A percentile compares a stretch with the other conserved stretches of the same genome.
Evolutionary conservation across 2,329 filamentous ascomycete genomes (phyloP).

Genomic region (Dactylellina parvicollis): DNA sequence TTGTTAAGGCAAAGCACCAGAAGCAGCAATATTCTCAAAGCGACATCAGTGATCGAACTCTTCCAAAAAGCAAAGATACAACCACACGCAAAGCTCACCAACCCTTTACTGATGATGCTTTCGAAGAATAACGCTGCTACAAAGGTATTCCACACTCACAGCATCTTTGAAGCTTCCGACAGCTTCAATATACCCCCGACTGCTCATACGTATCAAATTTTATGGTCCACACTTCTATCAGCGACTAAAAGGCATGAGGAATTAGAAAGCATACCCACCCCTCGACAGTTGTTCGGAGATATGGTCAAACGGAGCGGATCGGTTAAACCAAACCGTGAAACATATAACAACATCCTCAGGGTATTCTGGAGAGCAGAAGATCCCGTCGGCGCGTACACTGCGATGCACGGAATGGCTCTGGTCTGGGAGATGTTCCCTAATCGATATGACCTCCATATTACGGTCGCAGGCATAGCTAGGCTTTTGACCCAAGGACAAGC

Average conservation of each 20-base stretch:
- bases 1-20: constrained; percentile 28
- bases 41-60: constrained; percentile 32
- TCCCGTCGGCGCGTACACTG: constrained; percentile 42
- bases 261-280: constrained; percentile 5
- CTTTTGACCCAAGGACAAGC: constrained; percentile 1
- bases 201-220: constrained; percentile 11
- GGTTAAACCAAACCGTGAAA: constrained; percentile 3
- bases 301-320: constrained; percentile 38
- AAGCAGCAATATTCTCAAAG: constrained; percentile 28
- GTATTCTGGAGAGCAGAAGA: constrained; percentile 32
- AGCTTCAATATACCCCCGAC: constrained; percentile 30
- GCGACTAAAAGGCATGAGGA: constrained; percentile 13
- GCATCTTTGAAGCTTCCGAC: constrained; percentile 9
- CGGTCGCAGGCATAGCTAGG: constrained; percentile 27
- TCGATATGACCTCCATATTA: constrained; percentile 22
- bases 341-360: constrained; percentile 29
- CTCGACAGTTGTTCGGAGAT: constrained; percentile 27
- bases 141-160: constrained; percentile 23
- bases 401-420: constrained; percentile 46
- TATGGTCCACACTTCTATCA: constrained; percentile 13
- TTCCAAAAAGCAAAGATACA: constrained; percentile 35
- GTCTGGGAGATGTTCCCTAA: constrained; percentile 34
- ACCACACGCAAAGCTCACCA: constrained; percentile 24
- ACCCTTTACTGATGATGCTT: constrained; percentile 38
- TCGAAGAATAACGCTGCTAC: constrained; percentile 6